Conservation (phyloP, 2,329 filamentous ascomycete species). For the Fusarium falciforme region DNA sequence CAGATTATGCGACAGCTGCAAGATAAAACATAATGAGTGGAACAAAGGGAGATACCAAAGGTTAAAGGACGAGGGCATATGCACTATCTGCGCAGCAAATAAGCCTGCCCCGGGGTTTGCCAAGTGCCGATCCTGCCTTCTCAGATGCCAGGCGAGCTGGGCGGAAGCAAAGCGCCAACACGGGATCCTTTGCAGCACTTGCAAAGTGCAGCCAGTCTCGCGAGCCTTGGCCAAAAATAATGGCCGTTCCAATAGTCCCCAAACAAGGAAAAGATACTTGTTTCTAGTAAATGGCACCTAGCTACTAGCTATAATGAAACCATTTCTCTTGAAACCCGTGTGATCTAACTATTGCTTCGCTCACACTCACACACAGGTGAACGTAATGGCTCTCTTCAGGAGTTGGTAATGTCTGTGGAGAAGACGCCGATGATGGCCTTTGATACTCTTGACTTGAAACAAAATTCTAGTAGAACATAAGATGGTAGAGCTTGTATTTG, state of each 20-base stretch:
- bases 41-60: not conserved
- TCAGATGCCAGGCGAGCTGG: not conserved
- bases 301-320: not conserved
- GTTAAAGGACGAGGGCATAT: not conserved
- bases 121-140: not conserved
- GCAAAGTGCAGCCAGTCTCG: not conserved
- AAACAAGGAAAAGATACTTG: not conserved
- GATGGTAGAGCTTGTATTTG: not conserved
- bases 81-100: not conserved
- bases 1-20: not conserved
- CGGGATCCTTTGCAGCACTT: not conserved
- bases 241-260: not conserved
- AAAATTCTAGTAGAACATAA: not conserved
- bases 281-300: not conserved
- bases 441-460: not conserved
- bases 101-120: not conserved
- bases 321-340: not conserved
- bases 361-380: not conserved
- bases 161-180: not conserved
- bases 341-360: not conserved
- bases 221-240: not conserved
- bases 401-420: not conserved
- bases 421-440: not conserved
- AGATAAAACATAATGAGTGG: not conserved
- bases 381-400: not conserved